Evolutionary conservation across 345 rosid species (phyloP), one percentile per base, ranked within the genome.

Genomic region (Salix brachista): DNA sequence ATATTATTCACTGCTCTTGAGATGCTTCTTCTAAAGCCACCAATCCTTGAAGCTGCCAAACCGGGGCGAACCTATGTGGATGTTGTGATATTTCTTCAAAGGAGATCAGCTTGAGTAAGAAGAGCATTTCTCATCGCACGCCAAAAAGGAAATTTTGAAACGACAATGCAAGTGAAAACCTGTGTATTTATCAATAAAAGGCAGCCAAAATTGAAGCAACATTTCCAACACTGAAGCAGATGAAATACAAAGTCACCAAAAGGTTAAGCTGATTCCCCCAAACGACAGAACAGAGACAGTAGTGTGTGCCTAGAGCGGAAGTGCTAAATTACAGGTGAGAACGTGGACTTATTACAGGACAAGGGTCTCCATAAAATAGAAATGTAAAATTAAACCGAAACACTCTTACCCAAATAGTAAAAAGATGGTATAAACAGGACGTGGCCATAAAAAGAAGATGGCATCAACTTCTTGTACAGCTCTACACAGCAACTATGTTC

Each of bases 401-500:
- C 75, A 77, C 76, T 73, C 85, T 61, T 66, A 74, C 44, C 44
- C 30, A 64, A 79, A 54, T 34, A 56, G 26, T n/a, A 71, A 74
- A 69, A 37, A 42, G 28, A 21, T 62, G 42, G 75, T 86, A 83
- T 81, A 65, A 76, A 82, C 84, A 83, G 60, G 44, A 73, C 50
- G 32, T 16, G 60, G 67, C 46, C 14, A 46, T 61, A 28, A 75
- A 56, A 75, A 39, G 34, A 71, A 76, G 44, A 62, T 44, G 54
- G 28, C 36, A 41, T 50, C 54, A 73, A 42, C 77, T 48, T 60
- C 83, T 87, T 84, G 19, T 81, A 90, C 92, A 84, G 75, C 85
- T 85, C 84, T 88, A 80, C 8, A 21, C 3, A 16, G 75, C 8
- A 32, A 46, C 56, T 13, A 60, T 72, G 70, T 66, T 58, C 21